These are phyloP conservation scores for Colletotrichum paranaense DNA, from an alignment of 2,329 filamentous ascomycete species.

Conservation along the genomic window DNA sequence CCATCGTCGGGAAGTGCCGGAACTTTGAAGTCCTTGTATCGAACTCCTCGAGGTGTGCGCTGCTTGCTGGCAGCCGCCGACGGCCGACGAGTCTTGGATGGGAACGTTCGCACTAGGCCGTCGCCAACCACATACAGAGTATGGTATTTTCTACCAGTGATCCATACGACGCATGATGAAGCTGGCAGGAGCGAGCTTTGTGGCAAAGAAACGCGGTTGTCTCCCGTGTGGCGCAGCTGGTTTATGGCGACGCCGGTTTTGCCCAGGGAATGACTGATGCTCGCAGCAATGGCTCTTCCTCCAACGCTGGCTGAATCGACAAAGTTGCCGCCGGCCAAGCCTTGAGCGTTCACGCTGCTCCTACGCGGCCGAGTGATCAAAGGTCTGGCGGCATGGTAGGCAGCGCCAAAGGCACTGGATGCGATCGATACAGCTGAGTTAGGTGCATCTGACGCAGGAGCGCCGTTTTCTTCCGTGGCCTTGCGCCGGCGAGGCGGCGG, in stretches of 20 bases:
- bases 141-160: conserved; percentile 71
- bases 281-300: conserved; percentile 77
- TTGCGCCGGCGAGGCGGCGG: conserved; percentile 74
- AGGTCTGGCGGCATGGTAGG: conserved; percentile 75
- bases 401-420: conserved; percentile 76
- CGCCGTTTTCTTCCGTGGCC: conserved; percentile 55
- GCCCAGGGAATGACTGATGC: conserved; percentile 79
- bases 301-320: conserved; percentile 75
- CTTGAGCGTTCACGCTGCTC: conserved; percentile 54
- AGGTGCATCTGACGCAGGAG: conserved; percentile 60
- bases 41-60: conserved; percentile 64
- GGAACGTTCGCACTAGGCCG: conserved; percentile 75
- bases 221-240: conserved; percentile 78
- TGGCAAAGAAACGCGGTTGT: conserved; percentile 79
- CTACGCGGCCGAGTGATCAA: conserved; percentile 67
- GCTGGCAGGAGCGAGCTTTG: conserved; percentile 63
- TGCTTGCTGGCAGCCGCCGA: conserved; percentile 65
- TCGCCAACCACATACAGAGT: conserved; percentile 73
- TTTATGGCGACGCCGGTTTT: conserved; percentile 78
- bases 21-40: conserved; percentile 75
- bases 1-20: conserved; percentile 70
- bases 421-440: conserved; percentile 74
- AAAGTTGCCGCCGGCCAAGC: conserved; percentile 56
- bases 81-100: conserved; percentile 66
- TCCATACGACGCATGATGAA: conserved; percentile 72